Base-by-base conservation (phyloP, 2,329 filamentous ascomycete species). In the Phialophora expanda region DNA sequence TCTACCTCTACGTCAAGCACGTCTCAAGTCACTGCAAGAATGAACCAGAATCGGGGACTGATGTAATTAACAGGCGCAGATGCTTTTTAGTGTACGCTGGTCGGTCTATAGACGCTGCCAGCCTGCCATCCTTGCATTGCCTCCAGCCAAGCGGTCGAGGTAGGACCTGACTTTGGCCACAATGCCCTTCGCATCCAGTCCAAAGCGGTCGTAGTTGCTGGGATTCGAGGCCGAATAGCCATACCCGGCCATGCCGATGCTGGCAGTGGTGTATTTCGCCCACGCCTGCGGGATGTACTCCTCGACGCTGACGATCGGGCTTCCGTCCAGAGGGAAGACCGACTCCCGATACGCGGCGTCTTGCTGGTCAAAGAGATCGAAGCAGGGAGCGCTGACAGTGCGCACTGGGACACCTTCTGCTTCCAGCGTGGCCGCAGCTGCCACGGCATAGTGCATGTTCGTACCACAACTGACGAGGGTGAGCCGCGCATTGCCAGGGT, bases 381-480 rank as follows among this genome's bases (percentile, higher is more conserved):
- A 77, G 67, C 79, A 83, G 0, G 82, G 82, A 72, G 82, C 82
- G 51, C 76, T 79, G 38, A 84, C 74, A 3, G 84, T 75, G 12
- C 82, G 78, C 0, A 78, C 77, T 32, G 74, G 75, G 59, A 82
- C 44, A 12, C 53, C 53, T 12, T 71, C 68, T 22, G 44, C 38
- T 6, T 87, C 17, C 2, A 81, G 73, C 9, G 75, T 72, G 26
- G 78, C 74, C 4, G 76, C 77, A 1, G 78, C 75, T 30, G 78
- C 74, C 14, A 84, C 71, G 0, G 81, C 81, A 67, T 79, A 80
- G 59, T 70, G 73, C 65, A 85, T 75, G 65, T 84, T 81, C 2
- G 81, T 79, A 22, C 82, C 82, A 8, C 80, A 78, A 14, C 79
- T 79, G 56, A 83, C 77, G 54, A 84, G 74, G 1, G 81, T 84